These are phyloP conservation scores for Pyrus communis DNA, from an alignment of 306 rosid species.

Conservation along the genomic window DNA sequence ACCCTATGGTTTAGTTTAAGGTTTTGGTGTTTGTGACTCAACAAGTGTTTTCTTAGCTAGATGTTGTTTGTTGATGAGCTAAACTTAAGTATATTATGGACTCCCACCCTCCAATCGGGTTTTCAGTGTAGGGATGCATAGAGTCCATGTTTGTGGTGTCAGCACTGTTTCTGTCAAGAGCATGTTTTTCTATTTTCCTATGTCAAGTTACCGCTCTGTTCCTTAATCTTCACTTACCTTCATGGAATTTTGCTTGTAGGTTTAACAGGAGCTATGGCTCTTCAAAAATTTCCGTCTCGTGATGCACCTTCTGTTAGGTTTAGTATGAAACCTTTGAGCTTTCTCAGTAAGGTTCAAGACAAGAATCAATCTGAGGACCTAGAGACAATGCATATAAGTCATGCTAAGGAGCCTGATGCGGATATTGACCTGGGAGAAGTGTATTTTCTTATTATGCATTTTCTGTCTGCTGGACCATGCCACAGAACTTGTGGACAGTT, in stretches of 20 bases:
- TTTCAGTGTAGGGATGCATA: background rate
- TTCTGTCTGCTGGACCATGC: slow-evolving; percentile 93
- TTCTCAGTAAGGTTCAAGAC: slow-evolving; percentile 47
- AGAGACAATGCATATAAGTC: slow-evolving; percentile 42
- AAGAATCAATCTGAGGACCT: slow-evolving; percentile 33
- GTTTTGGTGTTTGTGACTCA: background rate
- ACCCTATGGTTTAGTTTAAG: background rate
- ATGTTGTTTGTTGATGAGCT: background rate
- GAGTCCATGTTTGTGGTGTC: background rate
- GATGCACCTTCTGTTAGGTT: slow-evolving; percentile 47
- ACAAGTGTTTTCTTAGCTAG: background rate
- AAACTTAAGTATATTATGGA: background rate
- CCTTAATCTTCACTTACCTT: background rate
- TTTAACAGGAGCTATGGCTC: slow-evolving; percentile 71
- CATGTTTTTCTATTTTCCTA: background rate
- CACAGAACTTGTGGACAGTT: slow-evolving; percentile 66
- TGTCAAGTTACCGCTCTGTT: background rate
- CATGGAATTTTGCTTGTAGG: slow-evolving; percentile 22
- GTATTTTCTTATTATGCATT: slow-evolving; percentile 95
- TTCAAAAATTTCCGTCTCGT: slow-evolving; percentile 64
- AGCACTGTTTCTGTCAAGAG: background rate
- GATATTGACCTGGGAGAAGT: slow-evolving; percentile 84
- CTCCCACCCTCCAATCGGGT: background rate
- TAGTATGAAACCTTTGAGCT: slow-evolving; percentile 48
- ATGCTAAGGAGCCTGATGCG: slow-evolving; percentile 45